phyloP scores from a whole-genome alignment of 768 basidiomycete genomes.

The Zangia roseola region DNA sequence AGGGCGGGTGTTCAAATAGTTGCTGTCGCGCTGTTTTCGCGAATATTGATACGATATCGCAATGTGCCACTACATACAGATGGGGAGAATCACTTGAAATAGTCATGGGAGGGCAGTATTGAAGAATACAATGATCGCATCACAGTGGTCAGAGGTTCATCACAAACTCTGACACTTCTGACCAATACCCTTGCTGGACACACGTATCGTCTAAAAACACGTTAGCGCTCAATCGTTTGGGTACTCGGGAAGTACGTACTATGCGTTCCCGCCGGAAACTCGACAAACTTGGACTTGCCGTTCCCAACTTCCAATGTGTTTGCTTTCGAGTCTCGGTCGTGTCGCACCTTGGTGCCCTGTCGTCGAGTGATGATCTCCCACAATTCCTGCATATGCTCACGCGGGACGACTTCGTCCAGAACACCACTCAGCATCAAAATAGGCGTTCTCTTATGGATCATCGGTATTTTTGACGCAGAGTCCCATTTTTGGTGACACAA shows the following conservation, averaged over 20 bases:
- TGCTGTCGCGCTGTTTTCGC: background rate
- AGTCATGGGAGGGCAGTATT: background rate
- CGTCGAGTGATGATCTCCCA: slow-evolving; percentile 59
- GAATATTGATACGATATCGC: background rate
- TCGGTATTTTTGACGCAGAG: slow-evolving; percentile 61
- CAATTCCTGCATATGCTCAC: slow-evolving; percentile 56
- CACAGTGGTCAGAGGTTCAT: slow-evolving; percentile 17
- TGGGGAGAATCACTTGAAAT: background rate
- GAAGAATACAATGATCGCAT: background rate
- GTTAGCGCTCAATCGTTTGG: background rate
- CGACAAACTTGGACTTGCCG: slow-evolving; percentile 54
- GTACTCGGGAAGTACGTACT: slow-evolving; percentile 38
- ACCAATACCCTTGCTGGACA: slow-evolving; percentile 54
- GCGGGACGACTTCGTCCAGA: slow-evolving; percentile 53
- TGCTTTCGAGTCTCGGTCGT: slow-evolving; percentile 28
- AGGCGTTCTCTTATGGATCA: slow-evolving; percentile 63
- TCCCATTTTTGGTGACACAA: slow-evolving; percentile 90
- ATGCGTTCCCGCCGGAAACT: slow-evolving; percentile 54
- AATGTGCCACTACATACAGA: slow-evolving; percentile 1
- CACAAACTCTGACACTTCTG: slow-evolving; percentile 49
- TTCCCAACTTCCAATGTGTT: slow-evolving; percentile 45
- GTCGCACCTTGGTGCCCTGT: slow-evolving; percentile 35
- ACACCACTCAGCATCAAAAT: slow-evolving; percentile 81
- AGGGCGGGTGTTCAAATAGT: too few species aligned
- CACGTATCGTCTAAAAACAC: slow-evolving; percentile 50